Percentiles rank a stretch among this genome's conserved stretches.
phyloP scores from a whole-genome alignment of 805 yeast genomes.

The Candida incommunis region DNA sequence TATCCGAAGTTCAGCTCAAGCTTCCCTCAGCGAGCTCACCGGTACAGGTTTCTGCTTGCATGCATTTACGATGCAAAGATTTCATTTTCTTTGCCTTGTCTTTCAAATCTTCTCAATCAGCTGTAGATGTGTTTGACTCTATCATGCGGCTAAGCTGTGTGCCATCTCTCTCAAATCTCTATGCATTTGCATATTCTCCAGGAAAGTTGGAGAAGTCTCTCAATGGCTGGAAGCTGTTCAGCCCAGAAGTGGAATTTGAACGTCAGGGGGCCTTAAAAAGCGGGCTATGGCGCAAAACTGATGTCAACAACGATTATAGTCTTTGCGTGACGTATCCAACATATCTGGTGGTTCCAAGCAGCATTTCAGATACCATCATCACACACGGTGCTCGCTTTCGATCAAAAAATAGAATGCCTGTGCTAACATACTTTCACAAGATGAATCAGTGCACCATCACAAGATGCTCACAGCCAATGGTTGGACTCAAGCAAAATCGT shows the following conservation, averaged over 20 bases:
- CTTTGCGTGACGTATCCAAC: slow-evolving; percentile 70
- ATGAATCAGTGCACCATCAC: slow-evolving; percentile 57
- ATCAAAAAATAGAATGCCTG: slow-evolving; percentile 77
- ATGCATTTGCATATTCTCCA: slow-evolving; percentile 74
- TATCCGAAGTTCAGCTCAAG: slow-evolving; percentile 28
- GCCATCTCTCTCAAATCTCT: slow-evolving; percentile 39
- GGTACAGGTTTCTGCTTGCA: slow-evolving; percentile 26
- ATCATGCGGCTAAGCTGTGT: slow-evolving; percentile 52
- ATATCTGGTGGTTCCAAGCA: slow-evolving; percentile 51
- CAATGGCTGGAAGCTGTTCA: slow-evolving; percentile 63
- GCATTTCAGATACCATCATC: slow-evolving; percentile 68
- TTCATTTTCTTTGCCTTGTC: slow-evolving; percentile 72
- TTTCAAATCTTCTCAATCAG: slow-evolving; percentile 41
- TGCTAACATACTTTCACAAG: slow-evolving; percentile 59
- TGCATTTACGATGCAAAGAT: slow-evolving; percentile 71
- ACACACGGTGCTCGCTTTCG: slow-evolving; percentile 75
- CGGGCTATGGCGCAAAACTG: slow-evolving; percentile 55
- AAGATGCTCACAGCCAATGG: slow-evolving; percentile 85
- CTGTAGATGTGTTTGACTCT: slow-evolving; percentile 60
- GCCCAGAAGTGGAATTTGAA: slow-evolving; percentile 46
- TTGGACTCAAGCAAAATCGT: slow-evolving; percentile 76
- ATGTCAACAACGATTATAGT: slow-evolving; percentile 38
- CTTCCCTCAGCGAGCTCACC: slow-evolving; percentile 6
- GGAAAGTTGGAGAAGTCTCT: slow-evolving; percentile 49
- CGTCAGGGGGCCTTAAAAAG: slow-evolving; percentile 48